A percentile compares a stretch with the other conserved stretches of the same genome.
These are phyloP conservation scores for Trichoderma endophyticum DNA, from an alignment of 2,329 filamentous ascomycete genomes.

Conservation along the genomic window DNA sequence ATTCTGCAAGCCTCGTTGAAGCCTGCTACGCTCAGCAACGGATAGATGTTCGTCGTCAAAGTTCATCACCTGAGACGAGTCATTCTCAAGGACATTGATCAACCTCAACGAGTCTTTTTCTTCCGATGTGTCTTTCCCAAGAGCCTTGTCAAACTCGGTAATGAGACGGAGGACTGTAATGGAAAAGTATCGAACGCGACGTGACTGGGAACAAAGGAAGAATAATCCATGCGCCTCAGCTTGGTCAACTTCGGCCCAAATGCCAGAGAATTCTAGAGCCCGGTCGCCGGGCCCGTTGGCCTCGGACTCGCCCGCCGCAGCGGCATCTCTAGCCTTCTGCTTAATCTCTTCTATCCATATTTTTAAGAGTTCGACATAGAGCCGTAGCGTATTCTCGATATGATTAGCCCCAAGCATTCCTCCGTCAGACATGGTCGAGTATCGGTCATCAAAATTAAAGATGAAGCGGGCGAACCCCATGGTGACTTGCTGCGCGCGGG, in stretches of 20 bases:
- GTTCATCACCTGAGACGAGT: conserved; percentile 83
- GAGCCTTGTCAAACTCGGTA: conserved; percentile 85
- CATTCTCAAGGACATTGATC: conserved; percentile 88
- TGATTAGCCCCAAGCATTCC: conserved; percentile 92
- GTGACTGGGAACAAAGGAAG: conserved; percentile 94
- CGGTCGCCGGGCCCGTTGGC: conserved; percentile 63
- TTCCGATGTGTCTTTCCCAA: conserved; percentile 62
- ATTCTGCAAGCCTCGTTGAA: conserved; percentile 85
- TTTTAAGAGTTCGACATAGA: conserved; percentile 89
- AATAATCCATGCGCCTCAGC: conserved; percentile 96
- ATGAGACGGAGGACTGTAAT: conserved; percentile 90
- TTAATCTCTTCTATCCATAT: conserved; percentile 99
- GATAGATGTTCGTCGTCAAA: conserved; percentile 90
- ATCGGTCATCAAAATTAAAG: conserved; percentile 96
- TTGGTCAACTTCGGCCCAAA: conserved; percentile 92
- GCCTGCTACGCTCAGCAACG: conserved; percentile 84
- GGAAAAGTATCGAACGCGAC: conserved; percentile 82
- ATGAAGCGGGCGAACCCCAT: conserved; percentile 97
- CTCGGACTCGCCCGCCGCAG: conserved; percentile 62
- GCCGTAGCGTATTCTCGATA: conserved; percentile 86
- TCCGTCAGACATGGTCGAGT: conserved; percentile 96
- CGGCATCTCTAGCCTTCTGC: conserved; percentile 74
- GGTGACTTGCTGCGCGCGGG: conserved; percentile 89
- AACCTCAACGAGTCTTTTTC: conserved; percentile 69
- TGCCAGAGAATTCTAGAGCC: conserved; percentile 74